Evolutionary conservation across 2,329 filamentous ascomycete species (phyloP).

Genomic region (Alternaria ventricosa): DNA sequence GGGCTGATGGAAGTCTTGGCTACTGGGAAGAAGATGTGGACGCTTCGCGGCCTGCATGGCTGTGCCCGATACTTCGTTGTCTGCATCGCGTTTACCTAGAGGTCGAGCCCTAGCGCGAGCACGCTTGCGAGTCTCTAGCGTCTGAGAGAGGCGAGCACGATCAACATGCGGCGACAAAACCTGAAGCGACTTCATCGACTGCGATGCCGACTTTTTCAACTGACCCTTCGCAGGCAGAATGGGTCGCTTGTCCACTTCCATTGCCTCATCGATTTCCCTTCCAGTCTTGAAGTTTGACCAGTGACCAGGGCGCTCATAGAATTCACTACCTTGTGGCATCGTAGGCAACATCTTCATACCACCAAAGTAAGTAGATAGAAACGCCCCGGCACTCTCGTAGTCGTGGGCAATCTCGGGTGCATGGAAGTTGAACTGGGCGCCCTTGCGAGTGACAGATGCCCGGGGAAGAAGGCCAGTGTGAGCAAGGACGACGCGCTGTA

Average conservation of each 20-base stretch:
- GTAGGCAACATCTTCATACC: constrained; percentile 21
- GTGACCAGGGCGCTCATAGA: constrained; percentile 12
- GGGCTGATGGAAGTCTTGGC: rapidly evolving
- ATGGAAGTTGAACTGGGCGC: constrained; percentile 18
- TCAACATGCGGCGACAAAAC: neutral
- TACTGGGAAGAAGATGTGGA: neutral
- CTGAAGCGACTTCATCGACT: neutral
- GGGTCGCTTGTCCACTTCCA: constrained; percentile 2
- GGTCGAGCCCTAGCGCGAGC: neutral
- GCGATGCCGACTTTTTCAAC: neutral
- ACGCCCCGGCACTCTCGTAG: constrained; percentile 1
- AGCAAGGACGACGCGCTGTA: constrained; percentile 17
- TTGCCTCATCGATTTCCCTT: constrained; percentile 9
- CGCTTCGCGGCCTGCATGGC: neutral
- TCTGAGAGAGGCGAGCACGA: neutral
- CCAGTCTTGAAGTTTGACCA: constrained; percentile 24
- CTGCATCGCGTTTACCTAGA: constrained; percentile 4
- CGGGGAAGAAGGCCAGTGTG: constrained; percentile 17
- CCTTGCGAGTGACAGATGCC: constrained; percentile 18
- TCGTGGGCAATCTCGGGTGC: neutral
- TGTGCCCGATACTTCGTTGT: neutral
- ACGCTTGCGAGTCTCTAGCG: neutral
- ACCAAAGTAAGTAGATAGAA: constrained; percentile 24
- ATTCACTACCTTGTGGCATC: neutral
- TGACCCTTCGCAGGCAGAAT: neutral